phyloP scores from a whole-genome alignment of 1,284 basidiomycete species.

The Pyrrhoderma lamaoense region DNA sequence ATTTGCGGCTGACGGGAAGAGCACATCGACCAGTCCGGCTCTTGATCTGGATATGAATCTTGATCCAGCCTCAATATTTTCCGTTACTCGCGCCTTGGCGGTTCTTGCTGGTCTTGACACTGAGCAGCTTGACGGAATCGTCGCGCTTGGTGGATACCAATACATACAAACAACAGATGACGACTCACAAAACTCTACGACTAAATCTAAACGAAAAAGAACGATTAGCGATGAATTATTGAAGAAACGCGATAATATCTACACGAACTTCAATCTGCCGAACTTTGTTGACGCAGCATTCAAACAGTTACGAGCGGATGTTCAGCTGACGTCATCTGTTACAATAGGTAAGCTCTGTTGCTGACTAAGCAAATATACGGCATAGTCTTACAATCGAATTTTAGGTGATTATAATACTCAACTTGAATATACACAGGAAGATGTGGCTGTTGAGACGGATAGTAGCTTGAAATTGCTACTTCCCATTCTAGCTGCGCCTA shows the following conservation, averaged over 20 bases:
- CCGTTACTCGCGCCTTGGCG: slow-evolving; percentile 59
- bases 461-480: slow-evolving; percentile 56
- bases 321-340: slow-evolving; percentile 49
- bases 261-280: slow-evolving; percentile 62
- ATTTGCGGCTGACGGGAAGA: slow-evolving; percentile 49
- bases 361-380: background rate
- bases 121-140: slow-evolving; percentile 60
- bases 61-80: slow-evolving; percentile 66
- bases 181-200: slow-evolving; percentile 19
- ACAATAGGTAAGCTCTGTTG: slow-evolving; percentile 44
- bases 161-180: slow-evolving; percentile 43
- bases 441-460: slow-evolving; percentile 57
- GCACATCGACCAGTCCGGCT: slow-evolving; percentile 50
- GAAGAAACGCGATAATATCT: slow-evolving; percentile 17
- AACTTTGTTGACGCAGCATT: slow-evolving; percentile 63
- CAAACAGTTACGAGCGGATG: slow-evolving; percentile 53
- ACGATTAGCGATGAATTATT: background rate
- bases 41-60: slow-evolving; percentile 64
- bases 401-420: slow-evolving; percentile 58
- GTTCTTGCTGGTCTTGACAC: slow-evolving; percentile 57
- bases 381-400: background rate
- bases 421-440: slow-evolving; percentile 53
- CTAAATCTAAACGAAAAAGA: background rate
- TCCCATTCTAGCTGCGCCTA: slow-evolving; percentile 67
- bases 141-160: slow-evolving; percentile 61